These are phyloP conservation scores for Aristolochia californica DNA, from an alignment of 164 flowering plant genomes.

Conservation along the genomic window DNA sequence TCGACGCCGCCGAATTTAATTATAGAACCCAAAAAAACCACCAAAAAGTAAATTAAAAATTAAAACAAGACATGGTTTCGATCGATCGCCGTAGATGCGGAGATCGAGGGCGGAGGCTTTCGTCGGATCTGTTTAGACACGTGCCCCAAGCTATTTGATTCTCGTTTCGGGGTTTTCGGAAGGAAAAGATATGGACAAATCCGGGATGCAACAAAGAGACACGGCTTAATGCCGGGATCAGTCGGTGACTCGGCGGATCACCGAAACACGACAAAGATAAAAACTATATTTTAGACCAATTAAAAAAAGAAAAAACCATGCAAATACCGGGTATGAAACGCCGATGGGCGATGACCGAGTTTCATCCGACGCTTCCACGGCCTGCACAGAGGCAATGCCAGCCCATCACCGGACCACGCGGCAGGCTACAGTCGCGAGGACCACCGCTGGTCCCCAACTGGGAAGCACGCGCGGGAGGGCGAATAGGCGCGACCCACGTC, in stretches of 20 bases:
- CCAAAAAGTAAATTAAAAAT: neutral
- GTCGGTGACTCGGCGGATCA: neutral
- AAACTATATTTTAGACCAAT: neutral
- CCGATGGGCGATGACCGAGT: too few species aligned
- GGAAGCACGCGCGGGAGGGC: conserved; percentile 2
- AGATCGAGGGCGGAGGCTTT: neutral
- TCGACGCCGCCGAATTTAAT: conserved; percentile 15
- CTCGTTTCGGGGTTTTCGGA: neutral
- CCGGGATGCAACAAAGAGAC: conserved; percentile 1
- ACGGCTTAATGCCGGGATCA: conserved; percentile 1
- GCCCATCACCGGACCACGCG: conserved; percentile 15
- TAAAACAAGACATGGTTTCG: neutral
- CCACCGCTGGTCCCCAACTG: conserved; percentile 12
- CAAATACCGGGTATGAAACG: neutral
- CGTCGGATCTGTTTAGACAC: conserved; percentile 1
- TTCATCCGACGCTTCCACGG: too few species aligned
- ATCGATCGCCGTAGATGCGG: conserved; percentile 4
- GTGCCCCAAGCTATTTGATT: neutral
- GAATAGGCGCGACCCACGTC: neutral
- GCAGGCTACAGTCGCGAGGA: conserved; percentile 4
- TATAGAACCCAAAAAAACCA: neutral
- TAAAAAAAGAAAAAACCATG: too few species aligned
- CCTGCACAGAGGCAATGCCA: conserved; percentile 1
- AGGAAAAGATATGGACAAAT: neutral
- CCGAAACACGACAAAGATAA: conserved; percentile 1